Conservation (phyloP, 352 stramenopile genomes). For the Globisporangium irregulare region DNA sequence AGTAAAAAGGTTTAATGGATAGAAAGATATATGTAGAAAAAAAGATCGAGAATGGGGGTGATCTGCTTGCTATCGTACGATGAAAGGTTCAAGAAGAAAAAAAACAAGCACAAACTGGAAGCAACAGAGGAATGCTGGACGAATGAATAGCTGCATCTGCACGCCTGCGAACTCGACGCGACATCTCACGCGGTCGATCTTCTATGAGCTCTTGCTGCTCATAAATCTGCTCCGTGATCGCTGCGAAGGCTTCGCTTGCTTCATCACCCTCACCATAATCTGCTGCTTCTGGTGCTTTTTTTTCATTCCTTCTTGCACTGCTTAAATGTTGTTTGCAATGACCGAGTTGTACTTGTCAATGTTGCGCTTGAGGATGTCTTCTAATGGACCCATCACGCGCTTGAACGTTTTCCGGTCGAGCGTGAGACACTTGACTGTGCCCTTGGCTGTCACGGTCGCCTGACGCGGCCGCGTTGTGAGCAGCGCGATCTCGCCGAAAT, state of each 20-base stretch:
- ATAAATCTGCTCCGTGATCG: neutral
- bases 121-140: neutral
- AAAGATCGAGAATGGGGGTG: neutral
- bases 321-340: conserved; percentile 89
- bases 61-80: conserved; percentile 15
- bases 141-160: neutral
- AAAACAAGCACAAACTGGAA: neutral
- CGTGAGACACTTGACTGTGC: conserved; percentile 87
- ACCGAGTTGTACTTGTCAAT: conserved; percentile 90
- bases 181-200: neutral
- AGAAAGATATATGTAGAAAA: conserved; percentile 8
- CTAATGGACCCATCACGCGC: conserved; percentile 85
- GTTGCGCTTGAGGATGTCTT: conserved; percentile 91
- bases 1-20: conserved; percentile 8
- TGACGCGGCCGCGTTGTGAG: conserved; percentile 92
- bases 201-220: neutral
- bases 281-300: neutral
- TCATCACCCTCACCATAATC: neutral
- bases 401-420: conserved; percentile 93
- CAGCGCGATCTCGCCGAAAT: conserved; percentile 96
- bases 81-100: neutral
- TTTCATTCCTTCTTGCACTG: neutral
- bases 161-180: neutral
- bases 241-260: neutral
- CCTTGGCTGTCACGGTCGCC: conserved; percentile 83